A percentile compares a stretch with the other conserved stretches of the same genome.
phyloP scores from a whole-genome alignment of 2,329 filamentous ascomycete genomes.

The Sporothrix pseudoabietina region DNA sequence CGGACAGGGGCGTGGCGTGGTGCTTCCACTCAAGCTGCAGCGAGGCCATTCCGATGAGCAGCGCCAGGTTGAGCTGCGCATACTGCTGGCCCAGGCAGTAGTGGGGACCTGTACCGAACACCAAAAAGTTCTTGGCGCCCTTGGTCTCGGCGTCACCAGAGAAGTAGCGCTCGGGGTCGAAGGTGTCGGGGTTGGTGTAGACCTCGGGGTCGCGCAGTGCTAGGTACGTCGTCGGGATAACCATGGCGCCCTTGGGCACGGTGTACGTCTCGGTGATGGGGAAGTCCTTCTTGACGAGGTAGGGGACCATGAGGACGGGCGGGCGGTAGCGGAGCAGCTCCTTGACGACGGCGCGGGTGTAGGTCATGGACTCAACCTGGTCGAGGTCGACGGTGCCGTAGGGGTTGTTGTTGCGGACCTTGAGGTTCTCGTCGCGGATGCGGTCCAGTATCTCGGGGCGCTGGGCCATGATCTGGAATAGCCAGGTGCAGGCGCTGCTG shows the following conservation, averaged over 20 bases:
- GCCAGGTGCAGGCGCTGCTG: constrained; percentile 88
- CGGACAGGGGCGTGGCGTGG: constrained; percentile 76
- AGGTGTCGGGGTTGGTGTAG: constrained; percentile 85
- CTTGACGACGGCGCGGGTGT: constrained; percentile 88
- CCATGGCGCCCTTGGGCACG: constrained; percentile 93
- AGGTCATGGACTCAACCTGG: constrained; percentile 82
- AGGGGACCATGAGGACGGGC: constrained; percentile 96
- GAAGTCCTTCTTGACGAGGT: constrained; percentile 92
- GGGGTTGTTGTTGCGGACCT: constrained; percentile 72
- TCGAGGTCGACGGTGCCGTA: constrained; percentile 75
- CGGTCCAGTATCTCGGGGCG: constrained; percentile 89
- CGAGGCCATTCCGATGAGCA: constrained; percentile 87
- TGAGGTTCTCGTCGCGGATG: constrained; percentile 86
- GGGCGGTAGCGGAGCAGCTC: constrained; percentile 92
- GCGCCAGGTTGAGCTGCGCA: constrained; percentile 82
- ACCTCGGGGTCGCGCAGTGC: constrained; percentile 90
- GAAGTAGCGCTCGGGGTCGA: constrained; percentile 90
- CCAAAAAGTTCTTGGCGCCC: constrained; percentile 89
- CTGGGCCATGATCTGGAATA: constrained; percentile 93
- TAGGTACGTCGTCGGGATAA: constrained; percentile 88
- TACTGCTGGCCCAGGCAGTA: constrained; percentile 96
- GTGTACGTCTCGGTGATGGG: constrained; percentile 86
- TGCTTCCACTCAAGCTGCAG: constrained; percentile 89
- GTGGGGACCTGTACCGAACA: constrained; percentile 93
- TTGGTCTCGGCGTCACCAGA: constrained; percentile 83